Evolutionary conservation across 208 protist genomes (phyloP).

Genomic region (Acanthamoeba triangularis): DNA sequence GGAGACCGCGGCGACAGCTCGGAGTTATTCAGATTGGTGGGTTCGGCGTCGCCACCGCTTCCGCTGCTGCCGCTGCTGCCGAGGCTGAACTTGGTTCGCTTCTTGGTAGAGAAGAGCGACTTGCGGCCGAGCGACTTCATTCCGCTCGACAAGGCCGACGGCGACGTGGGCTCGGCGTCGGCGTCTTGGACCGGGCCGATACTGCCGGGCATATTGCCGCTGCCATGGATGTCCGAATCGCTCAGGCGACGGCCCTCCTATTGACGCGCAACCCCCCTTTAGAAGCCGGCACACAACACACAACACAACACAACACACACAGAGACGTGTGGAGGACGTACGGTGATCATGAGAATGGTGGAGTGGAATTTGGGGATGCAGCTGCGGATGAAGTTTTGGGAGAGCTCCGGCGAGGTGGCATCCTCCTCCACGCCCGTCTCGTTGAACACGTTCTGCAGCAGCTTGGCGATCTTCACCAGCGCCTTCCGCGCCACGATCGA

Average conservation of each 20-base stretch:
- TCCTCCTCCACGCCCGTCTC: conserved; percentile 19
- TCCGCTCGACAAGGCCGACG: background rate
- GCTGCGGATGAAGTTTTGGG: conserved; percentile 6
- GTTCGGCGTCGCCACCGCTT: background rate
- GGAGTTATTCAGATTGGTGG: background rate
- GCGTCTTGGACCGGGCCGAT: background rate
- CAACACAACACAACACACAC: background rate
- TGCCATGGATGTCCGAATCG: background rate
- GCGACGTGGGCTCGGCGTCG: background rate
- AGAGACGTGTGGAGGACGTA: background rate
- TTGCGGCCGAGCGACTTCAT: conserved; percentile 22
- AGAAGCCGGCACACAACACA: background rate
- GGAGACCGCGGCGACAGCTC: background rate
- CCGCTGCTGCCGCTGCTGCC: background rate
- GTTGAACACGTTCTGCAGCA: conserved; percentile 54
- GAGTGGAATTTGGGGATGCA: conserved; percentile 53
- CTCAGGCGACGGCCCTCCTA: background rate
- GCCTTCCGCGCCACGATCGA: background rate
- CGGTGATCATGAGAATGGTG: background rate
- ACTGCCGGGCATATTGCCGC: conserved; percentile 37
- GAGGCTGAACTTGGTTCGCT: background rate
- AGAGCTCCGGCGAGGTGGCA: background rate
- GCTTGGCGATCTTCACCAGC: conserved; percentile 31
- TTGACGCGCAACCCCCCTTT: background rate
- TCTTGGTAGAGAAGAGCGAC: background rate